phyloP scores from a whole-genome alignment of 345 rosid species.

The Salix caprea region DNA sequence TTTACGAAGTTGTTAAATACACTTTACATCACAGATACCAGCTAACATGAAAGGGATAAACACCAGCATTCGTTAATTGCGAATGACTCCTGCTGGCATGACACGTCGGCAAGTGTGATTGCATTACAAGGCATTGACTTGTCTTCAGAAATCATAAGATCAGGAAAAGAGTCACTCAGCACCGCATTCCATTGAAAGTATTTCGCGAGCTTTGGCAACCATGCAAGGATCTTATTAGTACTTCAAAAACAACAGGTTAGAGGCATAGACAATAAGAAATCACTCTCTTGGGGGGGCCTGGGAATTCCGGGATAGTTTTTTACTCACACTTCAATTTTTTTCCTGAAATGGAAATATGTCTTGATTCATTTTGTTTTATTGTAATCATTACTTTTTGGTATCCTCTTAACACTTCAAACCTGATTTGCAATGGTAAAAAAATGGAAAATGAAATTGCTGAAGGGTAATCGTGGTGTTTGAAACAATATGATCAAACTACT shows the following conservation, averaged over 20 bases:
- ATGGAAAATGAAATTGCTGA: too few species aligned
- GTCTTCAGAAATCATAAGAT: neutral
- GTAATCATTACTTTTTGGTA: neutral
- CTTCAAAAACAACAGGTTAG: neutral
- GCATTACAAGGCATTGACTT: neutral
- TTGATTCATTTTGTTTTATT: neutral
- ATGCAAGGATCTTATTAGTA: neutral
- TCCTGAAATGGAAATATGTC: neutral
- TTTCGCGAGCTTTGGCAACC: neutral
- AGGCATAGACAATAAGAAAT: neutral
- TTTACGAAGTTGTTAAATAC: conserved; percentile 26
- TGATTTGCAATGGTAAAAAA: too few species aligned
- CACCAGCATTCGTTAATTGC: neutral
- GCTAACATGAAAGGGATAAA: neutral
- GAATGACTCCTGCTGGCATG: neutral
- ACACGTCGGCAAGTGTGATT: neutral
- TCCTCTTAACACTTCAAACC: neutral
- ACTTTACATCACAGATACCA: conserved; percentile 4
- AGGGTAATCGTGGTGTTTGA: too few species aligned
- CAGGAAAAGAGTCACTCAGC: neutral
- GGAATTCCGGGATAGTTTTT: neutral
- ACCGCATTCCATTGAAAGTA: neutral
- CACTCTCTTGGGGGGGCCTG: neutral
- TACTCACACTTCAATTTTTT: neutral
- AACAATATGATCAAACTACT: too few species aligned